Evolutionary conservation across 805 yeast species (phyloP), one percentile per base, ranked within the genome.

Genomic region (Myxozyma kluyveri): DNA sequence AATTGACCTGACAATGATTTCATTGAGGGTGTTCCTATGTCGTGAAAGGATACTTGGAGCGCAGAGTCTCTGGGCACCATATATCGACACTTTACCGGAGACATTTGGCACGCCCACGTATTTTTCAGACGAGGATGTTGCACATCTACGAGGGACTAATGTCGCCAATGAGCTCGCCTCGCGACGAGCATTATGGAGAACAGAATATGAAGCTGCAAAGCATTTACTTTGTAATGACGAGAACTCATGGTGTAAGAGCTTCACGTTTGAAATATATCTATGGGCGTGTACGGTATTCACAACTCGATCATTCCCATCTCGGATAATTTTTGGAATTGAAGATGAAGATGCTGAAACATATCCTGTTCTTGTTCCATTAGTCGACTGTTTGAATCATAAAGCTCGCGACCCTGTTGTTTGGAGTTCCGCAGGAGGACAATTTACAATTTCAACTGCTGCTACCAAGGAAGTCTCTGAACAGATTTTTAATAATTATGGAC

Each of bases 401-500:
- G 81, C 83, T 5, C 68, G 65, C 29, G 71, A 83, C 0, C 72
- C 78, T 18, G 90, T 88, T 0, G 69, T 77, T 18, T 90, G 97
- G 97, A 62, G 59, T 1, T 63, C 56, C 4, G 42, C 49, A 3
- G 58, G 56, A 17, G 61, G 52, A 1, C 57, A 63, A 1, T 76
- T 79, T 51, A 63, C 67, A n/a, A 82, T 82, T 58, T 68, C 66
- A 36, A 39, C 59, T 3, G 61, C 48, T 27, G 21, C 21, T 41
- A 35, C 50, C 42, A 36, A 65, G 35, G 40, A 56, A 5, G 57
- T 55, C 1, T 78, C 77, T 1, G 65, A 69, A 1, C 84, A 88
- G 64, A 56, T 90, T 1, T 86, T 69, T 68, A 89, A 89, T 65
- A 86, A 87, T 67, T 89, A 90, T 67, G 97, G 96, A 1, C 81